Percentiles rank a stretch among this genome's conserved stretches.
These are phyloP conservation scores for Aspergillus calidoustus DNA, from an alignment of 2,329 filamentous ascomycete species.

Conservation along the genomic window DNA sequence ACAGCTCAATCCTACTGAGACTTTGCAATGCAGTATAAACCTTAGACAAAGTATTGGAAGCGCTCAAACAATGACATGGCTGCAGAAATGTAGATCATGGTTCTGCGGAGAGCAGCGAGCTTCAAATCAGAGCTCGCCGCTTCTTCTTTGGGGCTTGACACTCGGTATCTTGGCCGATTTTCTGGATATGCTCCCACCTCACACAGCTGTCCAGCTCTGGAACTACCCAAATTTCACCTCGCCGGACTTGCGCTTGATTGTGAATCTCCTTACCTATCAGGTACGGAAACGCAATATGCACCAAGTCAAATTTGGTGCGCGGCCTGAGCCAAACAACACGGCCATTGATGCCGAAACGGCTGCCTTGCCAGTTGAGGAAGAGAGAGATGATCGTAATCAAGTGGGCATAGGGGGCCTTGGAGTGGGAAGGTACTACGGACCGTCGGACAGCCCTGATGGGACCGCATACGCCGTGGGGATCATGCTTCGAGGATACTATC, in stretches of 20 bases:
- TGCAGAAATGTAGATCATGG: slow-evolving; percentile 36
- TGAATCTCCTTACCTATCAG: slow-evolving; percentile 63
- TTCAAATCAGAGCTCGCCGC: slow-evolving; percentile 46
- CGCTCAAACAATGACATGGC: slow-evolving; percentile 26
- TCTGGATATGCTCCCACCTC: slow-evolving; percentile 68
- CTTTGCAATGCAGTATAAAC: slow-evolving; percentile 60
- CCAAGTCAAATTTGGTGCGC: slow-evolving; percentile 37
- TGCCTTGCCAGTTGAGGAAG: slow-evolving; percentile 32
- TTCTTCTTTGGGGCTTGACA: slow-evolving; percentile 71
- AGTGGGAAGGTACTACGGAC: slow-evolving; percentile 39
- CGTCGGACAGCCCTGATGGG: slow-evolving; percentile 31
- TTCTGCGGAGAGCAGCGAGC: slow-evolving; percentile 34
- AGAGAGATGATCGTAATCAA: slow-evolving; percentile 37
- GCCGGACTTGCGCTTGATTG: slow-evolving; percentile 62
- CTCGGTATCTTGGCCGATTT: slow-evolving; percentile 71
- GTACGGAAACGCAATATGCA: slow-evolving; percentile 58
- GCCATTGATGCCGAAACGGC: slow-evolving; percentile 41
- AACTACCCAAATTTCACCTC: slow-evolving; percentile 71
- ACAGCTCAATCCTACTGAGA: slow-evolving; percentile 64
- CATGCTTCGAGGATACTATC: slow-evolving; percentile 51
- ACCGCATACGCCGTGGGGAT: slow-evolving; percentile 46
- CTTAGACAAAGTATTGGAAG: slow-evolving; percentile 53
- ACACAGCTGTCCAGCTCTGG: slow-evolving; percentile 66
- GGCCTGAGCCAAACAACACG: slow-evolving; percentile 37
- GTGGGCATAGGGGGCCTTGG: slow-evolving; percentile 46